Evolutionary conservation across 129 eudicot species (phyloP).

Genomic region (Helianthus tuberosus): DNA sequence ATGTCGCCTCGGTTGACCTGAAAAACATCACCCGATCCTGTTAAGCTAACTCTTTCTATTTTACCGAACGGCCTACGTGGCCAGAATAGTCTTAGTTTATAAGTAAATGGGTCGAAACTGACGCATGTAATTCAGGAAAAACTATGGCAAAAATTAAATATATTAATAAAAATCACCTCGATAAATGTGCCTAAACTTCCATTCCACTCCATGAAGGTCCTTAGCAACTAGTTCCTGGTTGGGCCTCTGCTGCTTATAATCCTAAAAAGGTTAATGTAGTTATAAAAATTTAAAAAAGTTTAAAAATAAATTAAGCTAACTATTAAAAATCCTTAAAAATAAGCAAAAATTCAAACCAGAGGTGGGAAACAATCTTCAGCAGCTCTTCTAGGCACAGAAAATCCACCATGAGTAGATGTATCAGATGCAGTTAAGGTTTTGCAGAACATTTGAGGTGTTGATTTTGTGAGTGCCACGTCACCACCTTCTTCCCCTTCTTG

Average conservation of each 20-base stretch:
- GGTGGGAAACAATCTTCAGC: constrained; percentile 85
- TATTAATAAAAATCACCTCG: constrained; percentile 53
- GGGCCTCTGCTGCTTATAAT: constrained; percentile 82
- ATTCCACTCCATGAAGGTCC: constrained; percentile 87
- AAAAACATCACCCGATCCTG: background rate
- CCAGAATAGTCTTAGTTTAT: background rate
- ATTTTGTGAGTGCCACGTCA: constrained; percentile 41
- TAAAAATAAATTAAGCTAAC: background rate
- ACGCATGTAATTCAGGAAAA: background rate
- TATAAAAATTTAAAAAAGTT: background rate
- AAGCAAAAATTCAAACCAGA: constrained; percentile 39
- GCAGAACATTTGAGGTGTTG: constrained; percentile 91
- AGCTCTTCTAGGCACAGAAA: constrained; percentile 88
- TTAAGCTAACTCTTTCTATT: background rate
- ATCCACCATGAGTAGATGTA: constrained; percentile 95
- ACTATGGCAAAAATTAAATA: background rate
- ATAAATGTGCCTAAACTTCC: constrained; percentile 90
- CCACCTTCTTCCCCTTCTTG: constrained; percentile 55
- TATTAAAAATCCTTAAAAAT: background rate
- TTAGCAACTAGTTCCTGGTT: constrained; percentile 84
- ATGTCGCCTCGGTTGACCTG: constrained; percentile 96
- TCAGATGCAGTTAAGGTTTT: constrained; percentile 91
- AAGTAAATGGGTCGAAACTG: constrained; percentile 2
- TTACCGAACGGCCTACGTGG: background rate
- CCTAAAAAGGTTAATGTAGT: constrained; percentile 34